phyloP scores from a whole-genome alignment of 2,329 filamentous ascomycete species.

The Paracoccidioides lutzii region DNA sequence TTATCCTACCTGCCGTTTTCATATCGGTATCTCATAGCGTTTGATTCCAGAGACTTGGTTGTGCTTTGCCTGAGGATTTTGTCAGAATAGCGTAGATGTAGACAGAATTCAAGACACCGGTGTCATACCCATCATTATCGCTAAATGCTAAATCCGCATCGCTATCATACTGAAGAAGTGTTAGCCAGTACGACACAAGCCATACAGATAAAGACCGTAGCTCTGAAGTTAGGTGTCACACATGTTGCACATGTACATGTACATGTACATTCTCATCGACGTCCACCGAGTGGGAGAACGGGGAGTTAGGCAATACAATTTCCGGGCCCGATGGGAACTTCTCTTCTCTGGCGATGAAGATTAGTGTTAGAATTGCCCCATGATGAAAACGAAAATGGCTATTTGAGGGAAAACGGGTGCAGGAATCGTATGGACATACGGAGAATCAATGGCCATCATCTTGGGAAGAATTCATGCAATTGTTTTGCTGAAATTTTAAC shows the following conservation, averaged over 20 bases:
- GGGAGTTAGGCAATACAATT: neutral
- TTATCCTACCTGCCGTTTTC: constrained; percentile 9
- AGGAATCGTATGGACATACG: neutral
- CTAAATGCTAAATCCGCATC: neutral
- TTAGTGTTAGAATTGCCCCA: neutral
- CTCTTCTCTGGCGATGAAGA: neutral
- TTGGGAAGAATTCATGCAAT: neutral
- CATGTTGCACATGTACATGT: neutral
- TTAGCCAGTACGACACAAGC: neutral
- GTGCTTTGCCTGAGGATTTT: constrained; percentile 3
- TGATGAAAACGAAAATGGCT: neutral
- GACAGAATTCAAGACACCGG: neutral
- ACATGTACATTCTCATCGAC: neutral
- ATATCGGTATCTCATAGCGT: constrained; percentile 9
- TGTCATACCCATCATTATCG: neutral
- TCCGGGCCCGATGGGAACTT: neutral
- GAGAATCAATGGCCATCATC: neutral
- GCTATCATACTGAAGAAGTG: neutral
- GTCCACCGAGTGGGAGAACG: neutral
- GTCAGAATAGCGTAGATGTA: neutral
- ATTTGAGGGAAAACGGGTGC: neutral
- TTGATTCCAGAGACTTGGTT: constrained; percentile 8
- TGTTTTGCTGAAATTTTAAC: neutral
- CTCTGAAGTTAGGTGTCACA: neutral
- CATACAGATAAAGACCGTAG: neutral